Conservation (phyloP, 2,329 filamentous ascomycete species). For the Arthrobotrys conoides region DNA sequence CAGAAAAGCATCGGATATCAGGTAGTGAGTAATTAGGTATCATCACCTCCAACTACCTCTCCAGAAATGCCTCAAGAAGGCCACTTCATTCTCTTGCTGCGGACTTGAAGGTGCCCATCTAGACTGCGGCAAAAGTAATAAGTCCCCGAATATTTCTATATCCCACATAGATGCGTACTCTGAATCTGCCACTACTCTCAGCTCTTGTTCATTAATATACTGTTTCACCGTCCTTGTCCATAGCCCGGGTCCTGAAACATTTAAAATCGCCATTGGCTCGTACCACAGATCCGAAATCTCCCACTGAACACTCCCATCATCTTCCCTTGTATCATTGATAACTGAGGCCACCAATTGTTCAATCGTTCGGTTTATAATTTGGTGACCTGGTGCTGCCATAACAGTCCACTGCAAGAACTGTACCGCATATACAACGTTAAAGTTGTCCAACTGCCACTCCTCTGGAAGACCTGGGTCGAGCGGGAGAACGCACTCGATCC, state of each 20-base stretch:
- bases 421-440: slow-evolving; percentile 22
- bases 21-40: too few species aligned
- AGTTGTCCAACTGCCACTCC: slow-evolving; percentile 15
- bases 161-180: slow-evolving; percentile 25
- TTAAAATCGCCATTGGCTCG: slow-evolving; percentile 27
- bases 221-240: slow-evolving; percentile 32
- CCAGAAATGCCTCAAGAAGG: slow-evolving; percentile 35
- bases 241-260: slow-evolving; percentile 34
- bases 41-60: slow-evolving; percentile 46
- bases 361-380: slow-evolving; percentile 30
- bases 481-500: slow-evolving; percentile 14
- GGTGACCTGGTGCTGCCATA: slow-evolving; percentile 28
- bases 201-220: slow-evolving; percentile 37
- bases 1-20: too few species aligned
- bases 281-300: slow-evolving; percentile 44
- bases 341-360: slow-evolving; percentile 26
- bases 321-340: slow-evolving; percentile 14
- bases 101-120: slow-evolving; percentile 31
- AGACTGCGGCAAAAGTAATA: slow-evolving; percentile 22
- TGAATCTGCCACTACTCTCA: slow-evolving; percentile 14
- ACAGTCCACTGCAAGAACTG: slow-evolving; percentile 47
- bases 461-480: not conserved
- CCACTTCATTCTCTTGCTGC: not conserved
- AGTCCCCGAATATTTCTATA: slow-evolving; percentile 24
- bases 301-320: not conserved